These are phyloP conservation scores for Globisporangium recalcitrans DNA, from an alignment of 352 stramenopile species.

Conservation along the genomic window DNA sequence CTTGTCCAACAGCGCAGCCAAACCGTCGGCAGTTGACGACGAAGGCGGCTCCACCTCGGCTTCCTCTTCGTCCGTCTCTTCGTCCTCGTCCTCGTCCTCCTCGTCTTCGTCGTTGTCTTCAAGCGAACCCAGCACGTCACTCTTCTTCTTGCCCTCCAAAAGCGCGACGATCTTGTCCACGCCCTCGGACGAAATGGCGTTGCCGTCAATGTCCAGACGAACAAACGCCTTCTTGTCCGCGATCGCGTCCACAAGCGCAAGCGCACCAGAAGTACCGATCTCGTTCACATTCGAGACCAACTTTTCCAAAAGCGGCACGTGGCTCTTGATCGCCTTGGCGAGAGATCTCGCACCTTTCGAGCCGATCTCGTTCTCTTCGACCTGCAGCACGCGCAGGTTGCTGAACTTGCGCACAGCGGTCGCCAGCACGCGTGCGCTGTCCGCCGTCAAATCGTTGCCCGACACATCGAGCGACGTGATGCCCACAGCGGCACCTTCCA, in stretches of 20 bases:
- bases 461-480: slow-evolving; percentile 89
- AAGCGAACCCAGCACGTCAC: slow-evolving; percentile 54
- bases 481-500: slow-evolving; percentile 21
- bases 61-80: slow-evolving; percentile 32
- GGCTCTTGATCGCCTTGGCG: slow-evolving; percentile 57
- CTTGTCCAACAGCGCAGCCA: slow-evolving; percentile 43
- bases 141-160: slow-evolving; percentile 48
- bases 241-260: slow-evolving; percentile 67
- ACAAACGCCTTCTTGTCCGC: slow-evolving; percentile 46
- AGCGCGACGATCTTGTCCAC: slow-evolving; percentile 48
- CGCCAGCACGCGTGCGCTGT: slow-evolving; percentile 51
- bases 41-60: slow-evolving; percentile 29
- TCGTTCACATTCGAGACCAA: slow-evolving; percentile 87
- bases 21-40: slow-evolving; percentile 31
- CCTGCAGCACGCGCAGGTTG: slow-evolving; percentile 75
- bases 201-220: slow-evolving; percentile 73
- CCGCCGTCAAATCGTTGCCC: slow-evolving; percentile 87
- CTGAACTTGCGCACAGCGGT: slow-evolving; percentile 33
- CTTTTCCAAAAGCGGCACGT: slow-evolving; percentile 55
- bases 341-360: slow-evolving; percentile 78
- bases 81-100: slow-evolving; percentile 49
- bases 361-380: slow-evolving; percentile 93
- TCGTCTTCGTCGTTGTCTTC: slow-evolving; percentile 85
- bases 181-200: slow-evolving; percentile 69
- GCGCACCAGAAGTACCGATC: slow-evolving; percentile 83